Evolutionary conservation across 202 grass and related monocot species (phyloP), one percentile per base, ranked within the genome.

Genomic region (Cymbopogon flexuosus): DNA sequence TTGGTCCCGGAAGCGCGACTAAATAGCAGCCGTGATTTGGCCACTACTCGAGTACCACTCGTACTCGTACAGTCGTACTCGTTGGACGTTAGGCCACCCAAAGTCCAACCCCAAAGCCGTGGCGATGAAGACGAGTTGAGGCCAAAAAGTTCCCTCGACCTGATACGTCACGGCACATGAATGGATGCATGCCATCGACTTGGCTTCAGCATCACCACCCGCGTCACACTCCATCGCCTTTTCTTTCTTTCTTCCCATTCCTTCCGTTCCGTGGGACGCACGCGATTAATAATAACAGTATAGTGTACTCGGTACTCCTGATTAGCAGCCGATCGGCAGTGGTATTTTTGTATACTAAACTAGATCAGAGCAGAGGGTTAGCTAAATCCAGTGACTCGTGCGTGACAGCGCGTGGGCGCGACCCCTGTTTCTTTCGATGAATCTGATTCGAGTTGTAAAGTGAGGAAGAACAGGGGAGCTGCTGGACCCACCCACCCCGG

Each of bases 361-460:
- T 14, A 4, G 11, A 45, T 0, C 6, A 16, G 46, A 49, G 6
- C 13, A 45, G 62, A 67, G 33, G 4, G 22, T 10, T 8, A 46
- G 6, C 16, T 52, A 18, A 52, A 52, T 52, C 47, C 27, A 34
- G 68, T 18, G 19, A 63, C 18, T 52, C 47, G 47, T 52, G 47
- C 19, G 54, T 10, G 54, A 22, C 54, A 80, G 35, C 27, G 27
- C 27, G 27, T n/a, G 15, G 5, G 14, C 23, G 54, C 10, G 23
- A 40, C 15, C 63, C 27, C 71, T 81, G 77, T 52, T 8, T 52
- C 2, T 52, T 52, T 8, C 0, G 49, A 52, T n/a, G 49, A 52
- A 52, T 56, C 51, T 21, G 18, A 56, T 73, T 30, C 45, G 12
- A 59, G 87, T 21, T 89, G 87, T 85, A 85, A 81, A 85, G 83